Evolutionary conservation across 768 basidiomycete species (phyloP).

Genomic region (Leccinum barrowsii): DNA sequence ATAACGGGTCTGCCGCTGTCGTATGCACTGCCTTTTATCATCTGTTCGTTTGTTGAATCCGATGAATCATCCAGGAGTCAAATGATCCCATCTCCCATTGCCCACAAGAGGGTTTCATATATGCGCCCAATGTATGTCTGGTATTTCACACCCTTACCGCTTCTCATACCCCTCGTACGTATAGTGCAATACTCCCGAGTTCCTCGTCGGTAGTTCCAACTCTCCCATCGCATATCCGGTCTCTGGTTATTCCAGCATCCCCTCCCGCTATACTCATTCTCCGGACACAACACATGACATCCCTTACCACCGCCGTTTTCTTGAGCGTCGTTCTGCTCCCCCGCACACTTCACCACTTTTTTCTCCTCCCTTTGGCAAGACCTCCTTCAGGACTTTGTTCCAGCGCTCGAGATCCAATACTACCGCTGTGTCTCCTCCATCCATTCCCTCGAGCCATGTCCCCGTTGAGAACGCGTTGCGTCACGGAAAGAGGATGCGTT

Average conservation of each 20-base stretch:
- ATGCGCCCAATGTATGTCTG: slow-evolving; percentile 23
- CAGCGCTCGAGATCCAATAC: slow-evolving; percentile 28
- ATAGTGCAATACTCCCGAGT: slow-evolving; percentile 28
- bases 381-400: slow-evolving; percentile 25
- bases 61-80: slow-evolving; percentile 12
- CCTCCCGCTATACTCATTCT: slow-evolving; percentile 6
- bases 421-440: slow-evolving; percentile 9
- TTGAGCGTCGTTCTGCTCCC: slow-evolving; percentile 19
- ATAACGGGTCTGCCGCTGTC: slow-evolving; percentile 1
- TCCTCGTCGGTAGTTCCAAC: slow-evolving; percentile 30
- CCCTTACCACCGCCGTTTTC: slow-evolving; percentile 6
- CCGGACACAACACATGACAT: slow-evolving; percentile 5
- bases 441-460: slow-evolving; percentile 14
- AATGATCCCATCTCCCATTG: not conserved
- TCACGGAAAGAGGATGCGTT: slow-evolving; percentile 28
- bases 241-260: slow-evolving; percentile 28
- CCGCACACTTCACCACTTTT: slow-evolving; percentile 10
- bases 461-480: slow-evolving; percentile 21
- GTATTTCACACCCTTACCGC: not conserved
- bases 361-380: slow-evolving; percentile 15
- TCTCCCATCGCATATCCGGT: slow-evolving; percentile 31
- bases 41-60: not conserved
- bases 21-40: slow-evolving; percentile 11
- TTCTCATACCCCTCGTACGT: not conserved
- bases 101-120: slow-evolving; percentile 26